Evolutionary conservation across 495 filamentous ascomycete species (phyloP), one percentile per base, ranked within the genome.

Genomic region (Penicillium mononematosum): DNA sequence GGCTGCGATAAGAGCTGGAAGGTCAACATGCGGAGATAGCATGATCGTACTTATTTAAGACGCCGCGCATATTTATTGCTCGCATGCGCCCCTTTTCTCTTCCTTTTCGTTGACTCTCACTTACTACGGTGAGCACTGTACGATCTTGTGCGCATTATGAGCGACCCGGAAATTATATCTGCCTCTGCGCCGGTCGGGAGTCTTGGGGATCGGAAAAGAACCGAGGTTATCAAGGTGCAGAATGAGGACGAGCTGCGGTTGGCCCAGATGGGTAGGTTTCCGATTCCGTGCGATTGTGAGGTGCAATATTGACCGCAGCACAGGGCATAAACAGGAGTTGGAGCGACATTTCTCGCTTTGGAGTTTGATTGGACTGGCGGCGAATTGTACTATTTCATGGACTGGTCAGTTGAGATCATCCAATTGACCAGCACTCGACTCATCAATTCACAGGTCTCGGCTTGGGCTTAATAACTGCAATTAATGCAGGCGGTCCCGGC

Each of bases 321-420:
- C 11, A 76, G 73, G 73, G n/a, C 73, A 76, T 46, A 72, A 68
- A 25, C 73, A 76, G 44, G 71, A 76, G 43, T 53, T 76, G 43
- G 66, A 70, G 38, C 68, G 73, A 14, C 73, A 76, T 61, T 76
- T 76, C 36, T 72, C 67, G 0, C 64, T 72, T 22, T 70, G 72
- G 70, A 73, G 71, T 43, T 62, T 76, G 36, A 70, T 76, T 41
- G 73, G 73, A 1, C 58, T 76, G 5, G 73, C 73, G 9, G 69
- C 73, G 6, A 76, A 72, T 45, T 72, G 70, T 32, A 76, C 71
- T 9, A 74, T 75, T 34, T 76, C 73, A 5, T 76, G 73, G 71
- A 75, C 73, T 9, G 73, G 73, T 65, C 17, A 45, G 60, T 60
- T 19, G 25, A 9, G 7, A 16, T 31, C 36, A 29, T 42, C 2